Percentiles rank a stretch among this genome's conserved stretches.
Evolutionary conservation across 179 eudicot genomes (phyloP).

Genomic region (Amaranthus tricolor): DNA sequence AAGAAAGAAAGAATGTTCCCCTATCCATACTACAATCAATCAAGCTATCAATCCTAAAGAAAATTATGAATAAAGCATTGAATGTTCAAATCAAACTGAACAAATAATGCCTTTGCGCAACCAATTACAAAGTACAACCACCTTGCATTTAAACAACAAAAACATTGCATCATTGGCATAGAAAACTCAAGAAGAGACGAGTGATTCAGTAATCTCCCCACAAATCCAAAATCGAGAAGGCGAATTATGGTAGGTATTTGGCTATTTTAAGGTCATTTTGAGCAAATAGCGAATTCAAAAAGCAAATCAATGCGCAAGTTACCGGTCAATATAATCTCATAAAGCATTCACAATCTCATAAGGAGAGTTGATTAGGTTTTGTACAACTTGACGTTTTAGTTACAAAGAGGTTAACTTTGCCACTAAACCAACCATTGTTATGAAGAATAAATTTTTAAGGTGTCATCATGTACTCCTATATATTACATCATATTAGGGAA

Average conservation of each 20-base stretch:
- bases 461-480: background rate
- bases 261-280: too few species aligned
- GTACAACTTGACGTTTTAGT: too few species aligned
- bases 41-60: too few species aligned
- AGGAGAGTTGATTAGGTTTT: too few species aligned
- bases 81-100: too few species aligned
- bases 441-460: background rate
- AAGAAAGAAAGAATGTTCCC: too few species aligned
- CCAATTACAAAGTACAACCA: too few species aligned
- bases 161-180: background rate
- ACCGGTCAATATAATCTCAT: background rate
- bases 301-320: background rate
- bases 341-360: background rate
- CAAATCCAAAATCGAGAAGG: background rate
- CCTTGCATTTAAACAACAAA: too few species aligned
- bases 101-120: too few species aligned
- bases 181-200: background rate
- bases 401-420: background rate
- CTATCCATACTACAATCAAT: too few species aligned
- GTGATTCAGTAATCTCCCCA: too few species aligned
- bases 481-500: background rate
- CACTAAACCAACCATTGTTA: background rate
- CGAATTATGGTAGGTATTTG: background rate
- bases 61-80: too few species aligned
- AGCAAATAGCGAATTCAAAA: background rate